Evolutionary conservation across 805 yeast species (phyloP).

Genomic region (Cyberlindnera veronae): DNA sequence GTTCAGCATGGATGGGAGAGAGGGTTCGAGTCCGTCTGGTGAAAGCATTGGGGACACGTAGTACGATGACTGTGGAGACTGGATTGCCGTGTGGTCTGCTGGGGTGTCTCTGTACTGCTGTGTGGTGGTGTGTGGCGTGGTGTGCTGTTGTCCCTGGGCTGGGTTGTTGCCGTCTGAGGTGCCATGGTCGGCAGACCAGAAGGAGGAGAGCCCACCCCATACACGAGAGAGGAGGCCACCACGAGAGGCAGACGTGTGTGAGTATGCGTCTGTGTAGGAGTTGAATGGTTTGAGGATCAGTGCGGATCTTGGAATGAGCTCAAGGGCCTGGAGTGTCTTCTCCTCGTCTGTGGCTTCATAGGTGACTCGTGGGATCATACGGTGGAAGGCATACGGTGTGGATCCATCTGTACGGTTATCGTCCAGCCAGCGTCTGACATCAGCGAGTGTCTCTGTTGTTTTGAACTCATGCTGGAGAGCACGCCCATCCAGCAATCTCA

Average conservation of each 20-base stretch:
- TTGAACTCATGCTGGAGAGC: constrained; percentile 50
- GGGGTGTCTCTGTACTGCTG: constrained; percentile 13
- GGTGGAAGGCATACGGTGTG: constrained; percentile 43
- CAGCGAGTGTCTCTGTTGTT: constrained; percentile 42
- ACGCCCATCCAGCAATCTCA: constrained; percentile 66
- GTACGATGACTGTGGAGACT: constrained; percentile 23
- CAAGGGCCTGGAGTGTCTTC: constrained; percentile 47
- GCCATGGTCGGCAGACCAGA: constrained; percentile 27
- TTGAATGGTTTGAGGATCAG: constrained; percentile 64
- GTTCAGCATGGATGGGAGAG: constrained; percentile 25
- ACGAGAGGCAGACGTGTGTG: constrained; percentile 20
- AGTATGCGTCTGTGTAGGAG: constrained; percentile 29
- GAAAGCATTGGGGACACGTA: constrained; percentile 29
- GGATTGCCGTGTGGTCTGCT: constrained; percentile 1
- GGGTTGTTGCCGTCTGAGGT: constrained; percentile 1
- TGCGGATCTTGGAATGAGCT: constrained; percentile 69
- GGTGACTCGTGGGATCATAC: constrained; percentile 56
- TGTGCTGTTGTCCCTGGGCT: constrained; percentile 1
- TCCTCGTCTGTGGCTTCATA: constrained; percentile 63
- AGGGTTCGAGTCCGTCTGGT: constrained; percentile 19
- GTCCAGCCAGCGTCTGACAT: constrained; percentile 63
- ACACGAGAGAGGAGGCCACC: constrained; percentile 31
- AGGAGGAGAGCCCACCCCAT: constrained; percentile 31
- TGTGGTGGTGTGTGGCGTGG: neutral
- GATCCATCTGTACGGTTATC: constrained; percentile 45